Percentiles rank a stretch among this genome's conserved stretches.
Evolutionary conservation across 768 basidiomycete genomes (phyloP).

Genomic region (Neoboletus magnificus): DNA sequence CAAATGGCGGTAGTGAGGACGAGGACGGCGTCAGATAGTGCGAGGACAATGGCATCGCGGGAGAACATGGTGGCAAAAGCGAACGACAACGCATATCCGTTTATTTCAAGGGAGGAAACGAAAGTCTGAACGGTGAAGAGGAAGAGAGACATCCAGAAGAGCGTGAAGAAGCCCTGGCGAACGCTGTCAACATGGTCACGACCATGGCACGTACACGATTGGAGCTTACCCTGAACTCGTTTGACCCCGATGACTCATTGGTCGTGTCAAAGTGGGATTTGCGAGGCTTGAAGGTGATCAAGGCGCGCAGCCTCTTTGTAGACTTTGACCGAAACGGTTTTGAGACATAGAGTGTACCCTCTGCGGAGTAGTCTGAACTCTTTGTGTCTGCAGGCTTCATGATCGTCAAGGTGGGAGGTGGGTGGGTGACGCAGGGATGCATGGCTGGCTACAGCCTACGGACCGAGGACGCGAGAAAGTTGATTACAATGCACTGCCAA

Average conservation of each 20-base stretch:
- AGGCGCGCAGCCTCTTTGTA: constrained; percentile 74
- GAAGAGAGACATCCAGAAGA: constrained; percentile 92
- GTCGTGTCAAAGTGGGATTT: constrained; percentile 81
- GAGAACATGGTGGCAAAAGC: constrained; percentile 87
- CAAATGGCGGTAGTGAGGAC: constrained; percentile 73
- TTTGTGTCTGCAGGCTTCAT: constrained; percentile 12
- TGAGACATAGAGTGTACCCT: constrained; percentile 71
- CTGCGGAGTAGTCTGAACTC: constrained; percentile 41
- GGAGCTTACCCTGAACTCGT: constrained; percentile 73
- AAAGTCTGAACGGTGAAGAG: constrained; percentile 78
- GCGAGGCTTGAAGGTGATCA: constrained; percentile 84
- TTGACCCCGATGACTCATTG: constrained; percentile 68
- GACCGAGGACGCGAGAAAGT: constrained; percentile 6
- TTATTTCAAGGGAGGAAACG: constrained; percentile 70
- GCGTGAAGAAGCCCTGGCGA: constrained; percentile 81
- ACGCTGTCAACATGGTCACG: constrained; percentile 2
- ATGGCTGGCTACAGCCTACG: background rate
- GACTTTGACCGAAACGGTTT: constrained; percentile 70
- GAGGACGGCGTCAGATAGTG: constrained; percentile 78
- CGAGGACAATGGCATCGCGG: constrained; percentile 76
- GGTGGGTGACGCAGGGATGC: constrained; percentile 2
- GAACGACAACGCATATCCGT: constrained; percentile 73
- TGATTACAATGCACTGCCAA: constrained; percentile 1
- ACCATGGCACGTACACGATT: background rate
- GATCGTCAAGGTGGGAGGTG: background rate